Evolutionary conservation across 2,329 filamentous ascomycete species (phyloP).

Genomic region (Thelonectria rubi): DNA sequence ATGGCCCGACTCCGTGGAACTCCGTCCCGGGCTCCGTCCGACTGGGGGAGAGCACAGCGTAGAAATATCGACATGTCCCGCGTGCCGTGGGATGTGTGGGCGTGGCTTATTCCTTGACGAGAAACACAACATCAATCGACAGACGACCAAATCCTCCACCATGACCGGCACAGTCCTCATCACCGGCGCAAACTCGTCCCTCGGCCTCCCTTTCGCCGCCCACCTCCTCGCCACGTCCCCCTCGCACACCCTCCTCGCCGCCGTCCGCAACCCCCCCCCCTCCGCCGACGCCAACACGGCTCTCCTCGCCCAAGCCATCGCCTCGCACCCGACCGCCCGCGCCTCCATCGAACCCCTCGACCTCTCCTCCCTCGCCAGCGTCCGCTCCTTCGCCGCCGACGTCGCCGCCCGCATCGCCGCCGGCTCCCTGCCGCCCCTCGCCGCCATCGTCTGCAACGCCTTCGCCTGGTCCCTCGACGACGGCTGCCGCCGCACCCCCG

Average conservation of each 20-base stretch:
- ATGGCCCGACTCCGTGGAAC: slow-evolving; percentile 28
- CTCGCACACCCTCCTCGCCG: slow-evolving; percentile 42
- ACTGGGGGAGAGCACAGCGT: background rate
- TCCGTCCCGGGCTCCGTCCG: slow-evolving; percentile 12
- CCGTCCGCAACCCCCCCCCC: slow-evolving; percentile 45
- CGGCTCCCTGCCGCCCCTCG: slow-evolving; percentile 25
- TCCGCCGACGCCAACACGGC: slow-evolving; percentile 44
- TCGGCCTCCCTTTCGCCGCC: slow-evolving; percentile 26
- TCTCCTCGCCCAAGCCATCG: slow-evolving; percentile 38
- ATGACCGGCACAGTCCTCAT: slow-evolving; percentile 49
- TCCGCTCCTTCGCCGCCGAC: slow-evolving; percentile 22
- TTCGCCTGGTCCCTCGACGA: slow-evolving; percentile 26
- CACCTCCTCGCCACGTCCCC: slow-evolving; percentile 29
- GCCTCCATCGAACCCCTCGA: slow-evolving; percentile 30
- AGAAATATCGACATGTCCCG: no score
- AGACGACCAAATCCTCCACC: background rate
- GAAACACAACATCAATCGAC: no score
- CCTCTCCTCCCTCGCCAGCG: slow-evolving; percentile 19
- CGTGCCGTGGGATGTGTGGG: no score
- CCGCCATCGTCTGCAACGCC: slow-evolving; percentile 36
- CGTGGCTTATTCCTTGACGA: no score
- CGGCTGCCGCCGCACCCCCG: slow-evolving; percentile 21
- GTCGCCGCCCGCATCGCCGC: background rate
- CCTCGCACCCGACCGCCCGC: background rate
- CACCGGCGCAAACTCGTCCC: slow-evolving; percentile 52